Evolutionary conservation across 2,329 filamentous ascomycete genomes (phyloP), one percentile per base, ranked within the genome.

Genomic region (Juglanconis juglandina): DNA sequence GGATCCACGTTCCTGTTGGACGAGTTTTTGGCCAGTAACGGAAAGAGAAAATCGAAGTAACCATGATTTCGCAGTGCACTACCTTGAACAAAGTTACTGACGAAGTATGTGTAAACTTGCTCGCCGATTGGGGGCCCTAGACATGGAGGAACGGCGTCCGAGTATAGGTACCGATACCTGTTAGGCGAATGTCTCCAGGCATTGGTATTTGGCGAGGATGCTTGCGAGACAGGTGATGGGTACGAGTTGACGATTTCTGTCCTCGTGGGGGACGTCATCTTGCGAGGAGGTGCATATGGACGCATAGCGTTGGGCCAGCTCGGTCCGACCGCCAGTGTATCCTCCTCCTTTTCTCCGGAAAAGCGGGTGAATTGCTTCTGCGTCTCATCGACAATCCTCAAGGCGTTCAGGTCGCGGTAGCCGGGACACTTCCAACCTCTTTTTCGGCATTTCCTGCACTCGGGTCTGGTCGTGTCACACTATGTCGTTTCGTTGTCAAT

Each of bases 331-430:
- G 53, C 52, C 14, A 48, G 41, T 24, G 24, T 42, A 34, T 63
- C 59, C 4, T 58, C 54, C 5, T 63, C 59, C 47, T 54, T 59
- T 37, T 63, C 59, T 32, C 53, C 62, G 5, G 62, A 61, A 53
- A 63, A 63, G 42, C 62, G 62, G 1, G 62, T 59, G 48, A 59
- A 59, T 30, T 62, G 59, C 49, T 63, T 63, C 37, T 63, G 59
- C 5, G 62, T 63, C 59, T 63, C 59, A 47, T 63, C 62, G 11
- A 63, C 62, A n/a, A 63, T 63, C 49, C 62, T 54, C 30, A 63
- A 39, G 35, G 62, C 62, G 37, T 61, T 63, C 35, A 62, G 62
- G 14, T 63, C 62, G 24, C 62, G 59, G 32, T 63, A 63, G 44
- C 62, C 62, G 5, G 62, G 62, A 5, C 62, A 63, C n/a, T 62